These are phyloP conservation scores for Euphorbia pulcherrima DNA, from an alignment of 345 rosid species.

Conservation along the genomic window DNA sequence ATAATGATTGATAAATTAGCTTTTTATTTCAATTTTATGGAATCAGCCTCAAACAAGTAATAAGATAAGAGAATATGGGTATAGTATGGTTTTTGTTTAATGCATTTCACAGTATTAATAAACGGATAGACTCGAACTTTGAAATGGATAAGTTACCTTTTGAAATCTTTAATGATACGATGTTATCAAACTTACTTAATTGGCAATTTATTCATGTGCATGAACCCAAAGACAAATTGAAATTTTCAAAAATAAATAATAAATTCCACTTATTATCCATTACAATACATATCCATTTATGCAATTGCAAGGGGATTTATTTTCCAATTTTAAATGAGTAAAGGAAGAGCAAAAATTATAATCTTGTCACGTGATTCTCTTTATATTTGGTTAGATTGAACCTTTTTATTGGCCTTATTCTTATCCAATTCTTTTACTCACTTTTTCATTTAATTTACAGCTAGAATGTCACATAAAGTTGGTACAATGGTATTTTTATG, in stretches of 20 bases:
- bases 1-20: too few species aligned
- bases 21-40: too few species aligned
- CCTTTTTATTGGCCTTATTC: background rate
- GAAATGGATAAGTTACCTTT: background rate
- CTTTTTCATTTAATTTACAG: slow-evolving; percentile 4
- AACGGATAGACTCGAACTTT: background rate
- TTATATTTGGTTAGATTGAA: slow-evolving; percentile 8
- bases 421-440: slow-evolving; percentile 6
- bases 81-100: background rate
- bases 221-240: background rate
- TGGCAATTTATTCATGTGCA: background rate
- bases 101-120: background rate
- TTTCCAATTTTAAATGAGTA: too few species aligned
- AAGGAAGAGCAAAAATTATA: background rate
- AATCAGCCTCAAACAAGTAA: background rate
- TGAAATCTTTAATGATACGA: background rate
- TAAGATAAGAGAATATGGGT: background rate
- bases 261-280: too few species aligned
- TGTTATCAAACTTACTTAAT: background rate
- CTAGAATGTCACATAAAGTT: slow-evolving; percentile 25
- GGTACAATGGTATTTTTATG: background rate
- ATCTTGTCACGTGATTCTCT: slow-evolving; percentile 19
- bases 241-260: background rate
- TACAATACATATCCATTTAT: too few species aligned
- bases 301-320: too few species aligned